Evolutionary conservation across 345 rosid genomes (phyloP), one percentile per base, ranked within the genome.

Genomic region (Balakata baccata): DNA sequence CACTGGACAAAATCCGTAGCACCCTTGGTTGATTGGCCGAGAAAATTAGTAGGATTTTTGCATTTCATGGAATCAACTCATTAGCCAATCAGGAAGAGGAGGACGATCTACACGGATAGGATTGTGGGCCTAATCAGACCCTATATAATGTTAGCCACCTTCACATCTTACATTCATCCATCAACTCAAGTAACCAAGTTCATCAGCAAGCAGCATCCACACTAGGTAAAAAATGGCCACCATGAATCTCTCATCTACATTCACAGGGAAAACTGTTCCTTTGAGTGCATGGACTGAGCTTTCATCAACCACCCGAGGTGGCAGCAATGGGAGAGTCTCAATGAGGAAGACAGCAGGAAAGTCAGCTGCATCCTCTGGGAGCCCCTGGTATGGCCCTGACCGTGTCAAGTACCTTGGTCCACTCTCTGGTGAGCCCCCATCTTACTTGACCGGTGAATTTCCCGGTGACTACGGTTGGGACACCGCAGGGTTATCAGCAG

Each of bases 381-480:
- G 88, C 72, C 86, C 86, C 57, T 85, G 88, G 87, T 80, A 81
- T 41, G 82, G 89, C 56, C 74, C 81, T 70, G 82, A 81, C 64
- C 80, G 83, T 54, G 84, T 83, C 81, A 80, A 81, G 70, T 83
- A 80, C 80, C 82, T 83, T 16, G 87, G 88, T 59, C 86, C 88
- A 38, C 72, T 87, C 64, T 83, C 87, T 0, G 86, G 85, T 8
- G 82, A 79, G 73, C 65, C 86, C 56, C 85, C 85, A 46, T 79
- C 86, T 16, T 86, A 84, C 81, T 75, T 84, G 41, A 86, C 85
- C 0, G 87, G 88, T 10, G 85, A 80, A 68, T 85, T 80, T 76
- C 85, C 85, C 0, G 83, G 87, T 64, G 90, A 87, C 80, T 85
- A 87, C 20, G 87, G 87, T 43, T 87, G 89, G 91, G 87, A 85